Evolutionary conservation across 768 basidiomycete genomes (phyloP).

Genomic region (Termitomyces sp.): DNA sequence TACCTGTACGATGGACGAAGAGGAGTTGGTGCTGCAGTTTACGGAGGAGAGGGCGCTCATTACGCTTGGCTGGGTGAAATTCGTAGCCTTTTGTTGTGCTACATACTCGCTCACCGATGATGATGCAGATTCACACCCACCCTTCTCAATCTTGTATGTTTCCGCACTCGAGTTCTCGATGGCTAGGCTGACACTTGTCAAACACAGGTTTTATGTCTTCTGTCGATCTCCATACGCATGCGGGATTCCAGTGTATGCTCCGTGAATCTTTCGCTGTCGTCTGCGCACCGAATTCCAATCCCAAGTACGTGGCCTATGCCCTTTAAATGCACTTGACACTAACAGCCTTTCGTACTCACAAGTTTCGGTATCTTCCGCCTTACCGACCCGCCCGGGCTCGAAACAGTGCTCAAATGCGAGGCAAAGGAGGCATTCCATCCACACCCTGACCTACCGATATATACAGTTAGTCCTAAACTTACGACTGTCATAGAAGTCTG

Average conservation of each 20-base stretch:
- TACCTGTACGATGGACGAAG: constrained; percentile 90
- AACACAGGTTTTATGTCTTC: constrained; percentile 87
- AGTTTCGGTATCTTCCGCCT: constrained; percentile 88
- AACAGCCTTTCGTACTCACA: neutral
- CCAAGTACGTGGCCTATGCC: constrained; percentile 45
- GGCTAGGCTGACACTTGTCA: neutral
- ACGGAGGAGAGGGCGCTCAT: constrained; percentile 77
- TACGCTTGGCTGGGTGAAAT: constrained; percentile 85
- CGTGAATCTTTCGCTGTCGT: constrained; percentile 92
- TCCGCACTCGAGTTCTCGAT: neutral
- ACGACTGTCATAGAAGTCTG: neutral
- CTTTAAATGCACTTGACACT: neutral
- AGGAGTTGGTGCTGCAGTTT: constrained; percentile 81
- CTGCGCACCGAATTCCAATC: constrained; percentile 75
- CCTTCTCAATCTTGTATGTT: constrained; percentile 79
- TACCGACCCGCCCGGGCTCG: constrained; percentile 81
- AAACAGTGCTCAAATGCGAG: constrained; percentile 61
- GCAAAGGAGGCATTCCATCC: constrained; percentile 81
- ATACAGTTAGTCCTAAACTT: constrained; percentile 56
- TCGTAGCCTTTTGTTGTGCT: neutral
- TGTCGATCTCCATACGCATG: constrained; percentile 88
- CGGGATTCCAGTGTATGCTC: constrained; percentile 83
- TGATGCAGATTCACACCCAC: constrained; percentile 84
- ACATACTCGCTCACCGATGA: neutral
- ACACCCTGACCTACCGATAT: constrained; percentile 78